Conservation (phyloP, 2,329 filamentous ascomycete species). For the Shiraia bambusicola region DNA sequence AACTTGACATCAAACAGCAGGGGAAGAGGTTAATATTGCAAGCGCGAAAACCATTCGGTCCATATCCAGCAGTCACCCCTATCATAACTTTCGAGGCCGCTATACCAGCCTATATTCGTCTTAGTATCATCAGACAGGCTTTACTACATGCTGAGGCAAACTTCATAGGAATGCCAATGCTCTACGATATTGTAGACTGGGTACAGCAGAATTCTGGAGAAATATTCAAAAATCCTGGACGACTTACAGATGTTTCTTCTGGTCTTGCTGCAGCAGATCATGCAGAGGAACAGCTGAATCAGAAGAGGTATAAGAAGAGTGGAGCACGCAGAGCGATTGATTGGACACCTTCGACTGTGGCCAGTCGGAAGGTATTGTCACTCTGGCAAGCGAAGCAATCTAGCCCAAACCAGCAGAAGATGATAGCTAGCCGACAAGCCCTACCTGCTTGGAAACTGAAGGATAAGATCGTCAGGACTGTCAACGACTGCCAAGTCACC, state of each 20-base stretch:
- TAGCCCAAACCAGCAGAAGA: conserved; percentile 67
- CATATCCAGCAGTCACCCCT: conserved; percentile 70
- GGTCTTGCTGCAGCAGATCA: conserved; percentile 61
- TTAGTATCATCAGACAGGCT: conserved; percentile 80
- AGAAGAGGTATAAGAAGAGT: conserved; percentile 20
- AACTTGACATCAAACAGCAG: conserved; percentile 56
- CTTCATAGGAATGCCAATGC: conserved; percentile 81
- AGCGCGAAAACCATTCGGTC: conserved; percentile 66
- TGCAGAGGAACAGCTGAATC: conserved; percentile 21
- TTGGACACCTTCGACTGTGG: conserved; percentile 60
- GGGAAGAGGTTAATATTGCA: conserved; percentile 57
- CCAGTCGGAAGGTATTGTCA: conserved; percentile 60
- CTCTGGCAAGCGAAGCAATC: conserved; percentile 71
- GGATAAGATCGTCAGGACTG: conserved; percentile 73
- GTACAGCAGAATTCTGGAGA: conserved; percentile 77
- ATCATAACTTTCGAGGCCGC: conserved; percentile 68
- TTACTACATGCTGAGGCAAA: conserved; percentile 70
- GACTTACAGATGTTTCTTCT: conserved; percentile 78
- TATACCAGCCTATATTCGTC: conserved; percentile 87
- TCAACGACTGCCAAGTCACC: conserved; percentile 79
- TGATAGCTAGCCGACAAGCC: conserved; percentile 70
- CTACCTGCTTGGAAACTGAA: conserved; percentile 87
- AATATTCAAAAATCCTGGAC: conserved; percentile 84
- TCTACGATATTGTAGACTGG: conserved; percentile 90
- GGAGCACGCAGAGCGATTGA: conserved; percentile 56